These are phyloP conservation scores for Penicillium thymicola DNA, from an alignment of 2,329 filamentous ascomycete genomes.

Conservation along the genomic window DNA sequence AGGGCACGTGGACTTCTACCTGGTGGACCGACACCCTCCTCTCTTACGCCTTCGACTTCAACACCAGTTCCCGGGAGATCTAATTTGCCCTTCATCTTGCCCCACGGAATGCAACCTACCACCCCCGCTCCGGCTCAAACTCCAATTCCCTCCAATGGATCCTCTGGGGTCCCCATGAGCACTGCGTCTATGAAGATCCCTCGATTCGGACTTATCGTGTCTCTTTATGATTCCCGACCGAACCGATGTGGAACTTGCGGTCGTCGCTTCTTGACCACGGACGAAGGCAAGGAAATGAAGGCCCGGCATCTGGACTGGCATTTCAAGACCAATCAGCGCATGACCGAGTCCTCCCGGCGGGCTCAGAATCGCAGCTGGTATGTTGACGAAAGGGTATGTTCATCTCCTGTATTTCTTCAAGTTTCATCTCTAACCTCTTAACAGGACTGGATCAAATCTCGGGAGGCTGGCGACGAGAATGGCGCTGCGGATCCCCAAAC, in stretches of 20 bases:
- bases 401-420: background rate
- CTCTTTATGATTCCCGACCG: conserved; percentile 76
- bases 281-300: conserved; percentile 79
- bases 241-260: conserved; percentile 91
- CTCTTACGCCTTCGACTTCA: conserved; percentile 34
- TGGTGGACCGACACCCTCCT: conserved; percentile 44
- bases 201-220: conserved; percentile 68
- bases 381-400: conserved; percentile 74
- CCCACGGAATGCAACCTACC: conserved; percentile 37
- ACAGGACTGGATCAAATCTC: conserved; percentile 85
- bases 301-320: conserved; percentile 97
- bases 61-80: conserved; percentile 39
- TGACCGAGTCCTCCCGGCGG: conserved; percentile 78
- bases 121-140: conserved; percentile 36
- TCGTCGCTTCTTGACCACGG: conserved; percentile 73
- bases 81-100: conserved; percentile 39
- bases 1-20: conserved; percentile 65
- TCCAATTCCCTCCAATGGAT: conserved; percentile 24
- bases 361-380: conserved; percentile 94
- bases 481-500: conserved; percentile 42
- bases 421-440: background rate
- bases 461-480: conserved; percentile 70
- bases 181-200: conserved; percentile 70
- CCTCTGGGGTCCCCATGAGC: conserved; percentile 53
- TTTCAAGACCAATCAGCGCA: conserved; percentile 86